These are phyloP conservation scores for Eucalyptus marginata DNA, from an alignment of 345 rosid species.

Conservation along the genomic window DNA sequence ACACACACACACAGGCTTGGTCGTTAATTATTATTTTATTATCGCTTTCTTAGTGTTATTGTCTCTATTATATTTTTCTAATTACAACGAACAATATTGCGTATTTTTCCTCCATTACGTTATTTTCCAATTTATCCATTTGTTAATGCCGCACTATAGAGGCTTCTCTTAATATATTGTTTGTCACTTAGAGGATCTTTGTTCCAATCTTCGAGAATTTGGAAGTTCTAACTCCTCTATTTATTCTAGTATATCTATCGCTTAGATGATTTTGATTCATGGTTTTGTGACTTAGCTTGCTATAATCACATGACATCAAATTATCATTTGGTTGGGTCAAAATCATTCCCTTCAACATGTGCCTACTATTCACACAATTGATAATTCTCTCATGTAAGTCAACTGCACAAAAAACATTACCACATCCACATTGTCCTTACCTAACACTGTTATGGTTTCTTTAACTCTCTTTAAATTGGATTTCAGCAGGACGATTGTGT, in stretches of 20 bases:
- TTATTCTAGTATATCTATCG: rapidly evolving
- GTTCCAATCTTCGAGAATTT: rapidly evolving
- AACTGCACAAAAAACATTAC: neutral
- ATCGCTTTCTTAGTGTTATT: too few species aligned
- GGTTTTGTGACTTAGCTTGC: neutral
- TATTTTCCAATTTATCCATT: too few species aligned
- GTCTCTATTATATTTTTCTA: too few species aligned
- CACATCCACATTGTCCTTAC: neutral
- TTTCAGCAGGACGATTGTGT: neutral
- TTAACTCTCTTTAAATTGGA: neutral
- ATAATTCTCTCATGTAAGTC: neutral
- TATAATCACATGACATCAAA: neutral
- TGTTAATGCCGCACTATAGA: neutral
- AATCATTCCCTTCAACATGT: neutral
- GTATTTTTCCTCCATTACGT: too few species aligned
- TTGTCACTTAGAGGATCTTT: neutral
- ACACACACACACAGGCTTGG: too few species aligned
- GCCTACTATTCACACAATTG: neutral
- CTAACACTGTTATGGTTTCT: neutral
- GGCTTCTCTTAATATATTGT: neutral
- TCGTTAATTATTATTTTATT: too few species aligned
- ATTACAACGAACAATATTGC: rapidly evolving
- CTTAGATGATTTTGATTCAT: neutral
- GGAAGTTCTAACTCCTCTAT: neutral
- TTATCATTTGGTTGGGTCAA: neutral